These are phyloP conservation scores for Candida maris DNA, from an alignment of 805 yeast species.

Conservation along the genomic window DNA sequence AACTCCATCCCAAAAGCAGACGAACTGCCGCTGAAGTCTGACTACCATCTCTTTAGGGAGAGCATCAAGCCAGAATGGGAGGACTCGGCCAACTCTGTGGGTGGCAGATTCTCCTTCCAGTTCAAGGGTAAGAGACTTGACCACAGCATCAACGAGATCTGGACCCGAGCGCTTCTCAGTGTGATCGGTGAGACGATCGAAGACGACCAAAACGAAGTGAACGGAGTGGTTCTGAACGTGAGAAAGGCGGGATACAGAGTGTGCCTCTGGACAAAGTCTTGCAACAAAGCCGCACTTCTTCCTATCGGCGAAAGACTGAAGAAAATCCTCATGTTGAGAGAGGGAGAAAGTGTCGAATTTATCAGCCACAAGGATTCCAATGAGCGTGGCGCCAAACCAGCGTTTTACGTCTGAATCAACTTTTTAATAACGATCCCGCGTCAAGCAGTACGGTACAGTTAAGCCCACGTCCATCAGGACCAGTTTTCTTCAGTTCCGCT, in stretches of 20 bases:
- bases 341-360: conserved; percentile 77
- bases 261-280: conserved; percentile 90
- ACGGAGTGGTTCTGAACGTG: conserved; percentile 88
- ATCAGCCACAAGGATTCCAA: conserved; percentile 55
- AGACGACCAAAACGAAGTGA: conserved; percentile 78
- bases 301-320: conserved; percentile 85
- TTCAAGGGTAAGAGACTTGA: conserved; percentile 54
- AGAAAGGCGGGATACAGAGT: conserved; percentile 80
- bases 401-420: conserved; percentile 16
- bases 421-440: too few species aligned
- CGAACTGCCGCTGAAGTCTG: conserved; percentile 87
- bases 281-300: conserved; percentile 57
- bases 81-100: conserved; percentile 78
- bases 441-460: too few species aligned
- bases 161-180: conserved; percentile 86
- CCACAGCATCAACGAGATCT: conserved; percentile 70
- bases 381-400: conserved; percentile 29
- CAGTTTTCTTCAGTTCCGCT: too few species aligned
- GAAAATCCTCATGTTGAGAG: conserved; percentile 73
- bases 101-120: conserved; percentile 92
- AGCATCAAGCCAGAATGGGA: conserved; percentile 99
- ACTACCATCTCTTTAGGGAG: conserved; percentile 91
- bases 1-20: conserved; percentile 90
- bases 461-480: too few species aligned
- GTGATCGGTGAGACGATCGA: conserved; percentile 95